These are phyloP conservation scores for Cladosporium phlei DNA, from an alignment of 2,329 filamentous ascomycete species.

Conservation along the genomic window DNA sequence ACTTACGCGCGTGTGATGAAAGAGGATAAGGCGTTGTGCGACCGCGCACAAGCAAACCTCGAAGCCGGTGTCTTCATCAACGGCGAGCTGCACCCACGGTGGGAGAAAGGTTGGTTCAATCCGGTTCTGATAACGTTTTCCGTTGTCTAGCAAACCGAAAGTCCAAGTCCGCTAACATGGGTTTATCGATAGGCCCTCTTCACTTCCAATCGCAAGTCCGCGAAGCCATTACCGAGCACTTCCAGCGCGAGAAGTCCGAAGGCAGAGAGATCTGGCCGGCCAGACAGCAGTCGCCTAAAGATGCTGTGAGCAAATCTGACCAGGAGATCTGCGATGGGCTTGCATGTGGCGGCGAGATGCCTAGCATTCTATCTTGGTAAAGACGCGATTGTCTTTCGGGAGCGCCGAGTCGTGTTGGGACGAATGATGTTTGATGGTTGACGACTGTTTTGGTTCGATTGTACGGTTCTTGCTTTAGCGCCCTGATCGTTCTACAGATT, in stretches of 20 bases:
- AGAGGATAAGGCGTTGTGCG: slow-evolving; percentile 60
- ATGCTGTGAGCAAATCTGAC: slow-evolving; percentile 15
- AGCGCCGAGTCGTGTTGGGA: too few relatives aligned
- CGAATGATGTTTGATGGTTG: too few relatives aligned
- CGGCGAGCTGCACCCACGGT: slow-evolving; percentile 53
- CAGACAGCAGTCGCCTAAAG: slow-evolving; percentile 22
- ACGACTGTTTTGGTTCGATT: too few relatives aligned
- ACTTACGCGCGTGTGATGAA: slow-evolving; percentile 58
- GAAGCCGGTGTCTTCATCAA: slow-evolving; percentile 56
- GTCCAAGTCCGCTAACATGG: too few relatives aligned
- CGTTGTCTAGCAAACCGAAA: too few relatives aligned
- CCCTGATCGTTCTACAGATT: too few relatives aligned
- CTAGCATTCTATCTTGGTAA: slow-evolving; percentile 5
- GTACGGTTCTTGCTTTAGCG: too few relatives aligned
- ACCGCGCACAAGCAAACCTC: slow-evolving; percentile 54
- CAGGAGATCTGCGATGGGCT: slow-evolving; percentile 18
- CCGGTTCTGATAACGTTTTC: too few relatives aligned
- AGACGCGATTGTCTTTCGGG: too few relatives aligned
- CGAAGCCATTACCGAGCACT: slow-evolving; percentile 44
- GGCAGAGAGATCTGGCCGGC: slow-evolving; percentile 52
- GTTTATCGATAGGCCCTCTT: slow-evolving; percentile 48
- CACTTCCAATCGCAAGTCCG: slow-evolving; percentile 51
- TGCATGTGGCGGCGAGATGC: not conserved
- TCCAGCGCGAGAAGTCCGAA: slow-evolving; percentile 41
- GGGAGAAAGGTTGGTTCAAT: slow-evolving; percentile 9